Conservation (phyloP, 2,329 filamentous ascomycete genomes). For the Amylocarpus encephaloides region DNA sequence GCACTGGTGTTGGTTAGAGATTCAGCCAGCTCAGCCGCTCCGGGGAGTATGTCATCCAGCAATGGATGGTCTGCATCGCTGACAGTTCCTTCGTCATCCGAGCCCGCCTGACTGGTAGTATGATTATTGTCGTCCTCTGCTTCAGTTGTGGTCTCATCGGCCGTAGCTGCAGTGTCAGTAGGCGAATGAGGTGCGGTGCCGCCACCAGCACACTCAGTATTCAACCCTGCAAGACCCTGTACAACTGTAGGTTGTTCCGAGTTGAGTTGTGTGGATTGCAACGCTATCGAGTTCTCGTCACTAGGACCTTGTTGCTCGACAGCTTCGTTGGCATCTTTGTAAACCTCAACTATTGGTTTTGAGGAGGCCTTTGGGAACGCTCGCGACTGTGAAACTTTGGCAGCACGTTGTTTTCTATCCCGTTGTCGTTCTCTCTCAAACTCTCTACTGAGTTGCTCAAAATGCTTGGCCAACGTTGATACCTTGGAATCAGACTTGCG, state of each 20-base stretch:
- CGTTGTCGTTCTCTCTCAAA: constrained; percentile 82
- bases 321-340: constrained; percentile 87
- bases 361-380: constrained; percentile 86
- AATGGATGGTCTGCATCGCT: constrained; percentile 70
- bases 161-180: constrained; percentile 25
- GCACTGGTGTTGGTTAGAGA: constrained; percentile 45
- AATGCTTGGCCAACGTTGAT: constrained; percentile 87
- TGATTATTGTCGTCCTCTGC: constrained; percentile 41
- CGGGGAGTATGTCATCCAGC: constrained; percentile 60
- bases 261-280: constrained; percentile 32
- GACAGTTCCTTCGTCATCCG: constrained; percentile 59
- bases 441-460: constrained; percentile 92
- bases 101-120: constrained; percentile 52
- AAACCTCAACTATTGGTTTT: constrained; percentile 94
- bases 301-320: constrained; percentile 70
- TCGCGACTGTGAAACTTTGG: constrained; percentile 66
- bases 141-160: constrained; percentile 28
- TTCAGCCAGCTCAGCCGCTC: constrained; percentile 56
- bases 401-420: constrained; percentile 74
- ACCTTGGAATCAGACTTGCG: constrained; percentile 66
- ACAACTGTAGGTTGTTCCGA: constrained; percentile 24
- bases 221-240: constrained; percentile 27
- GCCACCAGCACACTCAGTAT: constrained; percentile 13
- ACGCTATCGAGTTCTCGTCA: constrained; percentile 50
- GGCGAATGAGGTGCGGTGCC: constrained; percentile 22